Evolutionary conservation across 495 filamentous ascomycete genomes (phyloP).

Genomic region (Penicillium antarcticum): DNA sequence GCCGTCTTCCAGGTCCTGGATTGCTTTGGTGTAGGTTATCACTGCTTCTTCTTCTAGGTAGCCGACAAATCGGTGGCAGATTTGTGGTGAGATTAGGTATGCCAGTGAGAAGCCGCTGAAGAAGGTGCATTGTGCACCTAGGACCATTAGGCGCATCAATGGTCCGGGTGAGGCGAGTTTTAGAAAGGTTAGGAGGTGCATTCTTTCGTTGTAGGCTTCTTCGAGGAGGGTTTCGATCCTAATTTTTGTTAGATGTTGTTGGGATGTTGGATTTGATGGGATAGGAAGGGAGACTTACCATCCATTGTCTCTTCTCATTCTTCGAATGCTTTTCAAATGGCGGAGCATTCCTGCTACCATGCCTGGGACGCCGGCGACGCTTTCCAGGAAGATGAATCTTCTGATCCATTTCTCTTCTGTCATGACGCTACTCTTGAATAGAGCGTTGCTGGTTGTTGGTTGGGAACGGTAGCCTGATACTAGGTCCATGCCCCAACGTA

Average conservation of each 20-base stretch:
- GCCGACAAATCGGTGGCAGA: conserved; percentile 90
- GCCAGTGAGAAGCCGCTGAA: conserved; percentile 87
- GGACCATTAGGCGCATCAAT: conserved; percentile 80
- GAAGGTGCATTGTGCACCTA: conserved; percentile 79
- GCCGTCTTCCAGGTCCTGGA: conserved; percentile 78
- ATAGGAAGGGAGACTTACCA: conserved; percentile 45
- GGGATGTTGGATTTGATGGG: neutral
- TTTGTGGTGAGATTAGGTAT: conserved; percentile 83
- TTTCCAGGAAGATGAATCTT: conserved; percentile 82
- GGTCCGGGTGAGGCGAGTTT: conserved; percentile 80
- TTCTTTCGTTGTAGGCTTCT: conserved; percentile 89
- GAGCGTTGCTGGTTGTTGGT: conserved; percentile 28
- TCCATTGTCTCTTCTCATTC: conserved; percentile 78
- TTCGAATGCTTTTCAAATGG: conserved; percentile 70
- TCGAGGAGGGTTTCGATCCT: conserved; percentile 80
- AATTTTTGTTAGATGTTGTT: neutral
- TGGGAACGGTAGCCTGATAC: conserved; percentile 60
- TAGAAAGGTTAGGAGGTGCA: conserved; percentile 90
- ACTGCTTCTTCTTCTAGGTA: conserved; percentile 95
- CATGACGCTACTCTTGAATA: conserved; percentile 46
- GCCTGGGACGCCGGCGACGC: conserved; percentile 81
- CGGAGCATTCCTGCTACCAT: conserved; percentile 88
- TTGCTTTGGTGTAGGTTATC: conserved; percentile 81
- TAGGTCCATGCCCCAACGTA: conserved; percentile 57
- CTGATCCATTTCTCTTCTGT: conserved; percentile 67